Conservation (phyloP, 345 rosid species). For the Laguncularia racemosa region DNA sequence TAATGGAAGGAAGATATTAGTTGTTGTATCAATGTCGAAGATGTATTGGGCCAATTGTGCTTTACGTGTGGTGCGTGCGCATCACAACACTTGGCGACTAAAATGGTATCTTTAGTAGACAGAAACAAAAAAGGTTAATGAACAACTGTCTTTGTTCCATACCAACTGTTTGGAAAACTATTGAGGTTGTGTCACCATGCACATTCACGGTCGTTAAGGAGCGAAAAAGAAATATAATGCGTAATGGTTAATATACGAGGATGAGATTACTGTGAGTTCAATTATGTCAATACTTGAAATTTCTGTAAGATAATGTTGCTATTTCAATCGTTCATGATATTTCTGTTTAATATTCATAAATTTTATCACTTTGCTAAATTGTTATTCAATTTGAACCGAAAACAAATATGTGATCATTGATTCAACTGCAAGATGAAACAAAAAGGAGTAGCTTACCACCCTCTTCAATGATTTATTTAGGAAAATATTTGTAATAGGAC, state of each 20-base stretch:
- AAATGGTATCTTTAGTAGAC: constrained; percentile 18
- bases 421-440: background rate
- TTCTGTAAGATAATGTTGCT: too few species aligned
- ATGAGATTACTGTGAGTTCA: too few species aligned
- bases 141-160: too few species aligned
- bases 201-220: too few species aligned
- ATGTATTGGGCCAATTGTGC: background rate
- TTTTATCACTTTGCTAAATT: background rate
- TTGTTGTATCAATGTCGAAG: too few species aligned
- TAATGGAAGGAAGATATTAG: background rate
- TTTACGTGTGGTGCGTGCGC: background rate
- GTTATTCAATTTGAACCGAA: background rate
- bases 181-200: too few species aligned
- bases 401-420: background rate
- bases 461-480: too few species aligned
- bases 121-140: background rate
- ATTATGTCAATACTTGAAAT: background rate
- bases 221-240: too few species aligned
- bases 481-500: too few species aligned
- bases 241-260: too few species aligned
- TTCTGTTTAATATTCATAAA: background rate
- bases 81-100: background rate
- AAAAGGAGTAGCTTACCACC: background rate
- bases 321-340: too few species aligned
- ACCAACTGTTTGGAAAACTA: too few species aligned